A percentile compares a stretch with the other conserved stretches of the same genome.
phyloP scores from a whole-genome alignment of 768 basidiomycete species.

The Podaxis sp. region DNA sequence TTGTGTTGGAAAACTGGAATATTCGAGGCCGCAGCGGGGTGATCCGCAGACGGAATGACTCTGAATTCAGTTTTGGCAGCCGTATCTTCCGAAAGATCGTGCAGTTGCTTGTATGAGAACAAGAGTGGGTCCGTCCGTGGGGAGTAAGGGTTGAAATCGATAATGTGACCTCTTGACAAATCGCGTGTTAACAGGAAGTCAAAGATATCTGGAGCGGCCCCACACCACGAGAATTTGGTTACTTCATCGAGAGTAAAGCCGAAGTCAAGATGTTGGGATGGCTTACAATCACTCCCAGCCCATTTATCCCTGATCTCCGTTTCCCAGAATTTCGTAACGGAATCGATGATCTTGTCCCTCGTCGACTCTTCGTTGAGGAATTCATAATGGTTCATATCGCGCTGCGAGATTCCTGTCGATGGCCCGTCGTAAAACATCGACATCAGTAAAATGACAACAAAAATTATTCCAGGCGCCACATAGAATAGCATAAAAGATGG shows the following conservation, averaged over 20 bases:
- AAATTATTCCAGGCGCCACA: neutral
- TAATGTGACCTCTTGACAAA: conserved; percentile 69
- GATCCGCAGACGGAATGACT: conserved; percentile 72
- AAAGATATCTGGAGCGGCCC: conserved; percentile 61
- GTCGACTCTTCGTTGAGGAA: conserved; percentile 70
- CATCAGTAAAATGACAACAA: neutral
- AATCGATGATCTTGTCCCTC: conserved; percentile 47
- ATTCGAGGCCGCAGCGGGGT: conserved; percentile 66
- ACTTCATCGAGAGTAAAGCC: neutral
- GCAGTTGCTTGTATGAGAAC: conserved; percentile 80
- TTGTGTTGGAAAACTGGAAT: conserved; percentile 82
- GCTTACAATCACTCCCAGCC: conserved; percentile 64
- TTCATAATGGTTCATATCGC: conserved; percentile 88
- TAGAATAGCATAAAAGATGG: neutral
- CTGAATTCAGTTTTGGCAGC: conserved; percentile 43
- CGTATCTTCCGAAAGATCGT: conserved; percentile 30
- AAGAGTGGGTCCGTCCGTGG: conserved; percentile 85
- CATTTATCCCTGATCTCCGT: conserved; percentile 53
- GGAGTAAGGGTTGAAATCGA: conserved; percentile 92
- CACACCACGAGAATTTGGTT: conserved; percentile 1
- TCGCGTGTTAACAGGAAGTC: conserved; percentile 88
- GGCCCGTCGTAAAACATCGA: neutral
- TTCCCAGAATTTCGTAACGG: conserved; percentile 67
- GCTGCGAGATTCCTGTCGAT: conserved; percentile 76
- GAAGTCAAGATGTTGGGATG: neutral